phyloP scores from a whole-genome alignment of 192 early-diverging fungal species.

The Backusella macrospora region DNA sequence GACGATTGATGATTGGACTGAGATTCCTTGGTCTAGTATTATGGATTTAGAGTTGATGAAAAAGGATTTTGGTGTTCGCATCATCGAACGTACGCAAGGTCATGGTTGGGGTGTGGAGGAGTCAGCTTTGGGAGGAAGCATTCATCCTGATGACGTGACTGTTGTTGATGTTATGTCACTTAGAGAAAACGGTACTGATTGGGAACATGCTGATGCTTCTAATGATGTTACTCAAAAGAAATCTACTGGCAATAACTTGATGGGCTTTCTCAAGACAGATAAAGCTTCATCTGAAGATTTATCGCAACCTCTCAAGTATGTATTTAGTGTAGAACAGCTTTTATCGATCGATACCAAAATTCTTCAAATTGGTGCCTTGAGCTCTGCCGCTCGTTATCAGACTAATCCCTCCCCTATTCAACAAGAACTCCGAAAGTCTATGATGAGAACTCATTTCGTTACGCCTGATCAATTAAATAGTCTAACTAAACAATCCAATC shows the following conservation, averaged over 20 bases:
- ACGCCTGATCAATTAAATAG: constrained; percentile 11
- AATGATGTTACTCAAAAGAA: background rate
- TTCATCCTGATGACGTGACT: constrained; percentile 7
- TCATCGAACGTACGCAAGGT: constrained; percentile 24
- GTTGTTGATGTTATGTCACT: constrained; percentile 20
- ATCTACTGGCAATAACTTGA: background rate
- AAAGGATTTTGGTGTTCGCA: constrained; percentile 17
- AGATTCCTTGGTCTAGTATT: constrained; percentile 34
- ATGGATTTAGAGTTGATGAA: constrained; percentile 25
- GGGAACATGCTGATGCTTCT: constrained; percentile 15
- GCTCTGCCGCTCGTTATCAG: constrained; percentile 1
- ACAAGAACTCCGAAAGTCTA: background rate
- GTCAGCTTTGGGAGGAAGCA: constrained; percentile 1
- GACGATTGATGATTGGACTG: constrained; percentile 24
- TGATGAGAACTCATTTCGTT: constrained; percentile 13
- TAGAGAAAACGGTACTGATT: constrained; percentile 17
- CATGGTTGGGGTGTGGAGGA: constrained; percentile 18
- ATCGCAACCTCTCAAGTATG: constrained; percentile 16
- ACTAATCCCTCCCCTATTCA: background rate
- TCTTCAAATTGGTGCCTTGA: constrained; percentile 26
- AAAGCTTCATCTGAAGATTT: background rate
- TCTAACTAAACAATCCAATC: background rate
- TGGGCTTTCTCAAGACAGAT: background rate
- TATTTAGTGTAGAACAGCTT: constrained; percentile 4
- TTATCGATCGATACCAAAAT: background rate